Evolutionary conservation across 345 rosid species (phyloP).

Genomic region (Eutrema heterophyllum): DNA sequence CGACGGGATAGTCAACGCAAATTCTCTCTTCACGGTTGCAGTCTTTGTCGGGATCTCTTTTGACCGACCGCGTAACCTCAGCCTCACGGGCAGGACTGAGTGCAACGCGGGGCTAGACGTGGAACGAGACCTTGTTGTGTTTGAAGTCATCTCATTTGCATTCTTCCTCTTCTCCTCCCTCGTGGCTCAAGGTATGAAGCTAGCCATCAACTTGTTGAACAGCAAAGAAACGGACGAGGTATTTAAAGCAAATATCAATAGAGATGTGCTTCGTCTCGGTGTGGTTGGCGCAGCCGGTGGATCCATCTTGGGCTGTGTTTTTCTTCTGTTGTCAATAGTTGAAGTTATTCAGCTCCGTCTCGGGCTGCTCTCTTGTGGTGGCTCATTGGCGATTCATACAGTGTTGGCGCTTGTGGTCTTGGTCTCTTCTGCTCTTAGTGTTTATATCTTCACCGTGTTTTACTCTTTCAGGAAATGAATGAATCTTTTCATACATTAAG

Average conservation of each 20-base stretch:
- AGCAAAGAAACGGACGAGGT: conserved; percentile 24
- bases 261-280: conserved; percentile 27
- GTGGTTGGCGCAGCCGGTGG: conserved; percentile 33
- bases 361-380: conserved; percentile 30
- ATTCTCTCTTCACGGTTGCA: conserved; percentile 32
- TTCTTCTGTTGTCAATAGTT: conserved; percentile 25
- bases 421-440: conserved; percentile 28
- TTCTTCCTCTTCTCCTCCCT: conserved; percentile 33
- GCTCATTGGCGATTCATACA: conserved; percentile 7
- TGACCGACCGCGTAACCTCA: conserved; percentile 17
- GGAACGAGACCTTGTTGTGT: conserved; percentile 23
- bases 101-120: conserved; percentile 27
- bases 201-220: conserved; percentile 25
- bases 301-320: conserved; percentile 20
- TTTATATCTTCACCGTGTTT: conserved; percentile 28
- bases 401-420: conserved; percentile 26
- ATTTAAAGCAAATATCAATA: conserved; percentile 20
- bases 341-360: conserved; percentile 29
- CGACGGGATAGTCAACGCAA: conserved; percentile 26
- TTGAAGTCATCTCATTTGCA: conserved; percentile 29
- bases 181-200: conserved; percentile 32
- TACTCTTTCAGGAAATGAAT: conserved; percentile 34
- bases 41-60: conserved; percentile 31
- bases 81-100: conserved; percentile 14
- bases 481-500: neutral